Evolutionary conservation across 2,329 filamentous ascomycete species (phyloP).

Genomic region (Pleurostoma richardsiae): DNA sequence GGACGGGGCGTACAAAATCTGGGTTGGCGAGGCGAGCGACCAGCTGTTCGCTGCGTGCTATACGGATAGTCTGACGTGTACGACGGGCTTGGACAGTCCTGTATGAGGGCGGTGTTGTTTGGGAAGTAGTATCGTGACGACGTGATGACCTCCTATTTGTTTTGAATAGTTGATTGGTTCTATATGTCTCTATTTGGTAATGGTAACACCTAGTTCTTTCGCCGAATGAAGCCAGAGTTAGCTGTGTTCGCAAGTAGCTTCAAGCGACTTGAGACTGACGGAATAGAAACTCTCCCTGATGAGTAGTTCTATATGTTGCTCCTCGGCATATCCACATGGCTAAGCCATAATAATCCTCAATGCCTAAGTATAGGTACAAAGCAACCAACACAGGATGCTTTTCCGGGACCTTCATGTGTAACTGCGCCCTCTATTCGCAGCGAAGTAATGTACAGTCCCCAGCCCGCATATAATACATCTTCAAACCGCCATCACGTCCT

Average conservation of each 20-base stretch:
- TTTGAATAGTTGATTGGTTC: not conserved
- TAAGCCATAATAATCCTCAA: not conserved
- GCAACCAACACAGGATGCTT: not conserved
- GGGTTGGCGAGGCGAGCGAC: constrained; percentile 39
- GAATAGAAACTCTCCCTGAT: too few species aligned
- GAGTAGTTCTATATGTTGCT: too few species aligned
- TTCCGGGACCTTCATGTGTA: not conserved
- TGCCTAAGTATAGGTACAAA: not conserved
- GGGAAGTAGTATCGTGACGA: not conserved
- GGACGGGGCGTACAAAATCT: constrained; percentile 33
- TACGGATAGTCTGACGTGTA: constrained; percentile 29
- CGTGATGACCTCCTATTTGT: not conserved
- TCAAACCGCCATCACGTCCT: not conserved
- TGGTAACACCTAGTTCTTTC: not conserved
- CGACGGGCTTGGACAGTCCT: constrained; percentile 23
- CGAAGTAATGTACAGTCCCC: not conserved
- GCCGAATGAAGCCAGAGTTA: too few species aligned
- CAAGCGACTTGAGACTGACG: not conserved
- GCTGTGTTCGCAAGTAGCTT: not conserved
- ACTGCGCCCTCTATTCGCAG: not conserved
- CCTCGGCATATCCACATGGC: too few species aligned
- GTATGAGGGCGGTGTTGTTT: not conserved
- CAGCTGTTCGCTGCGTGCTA: constrained; percentile 31
- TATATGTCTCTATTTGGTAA: not conserved
- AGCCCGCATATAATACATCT: not conserved